Base-by-base conservation (phyloP, 106 monocot species). In the Cymbidium sinense region DNA sequence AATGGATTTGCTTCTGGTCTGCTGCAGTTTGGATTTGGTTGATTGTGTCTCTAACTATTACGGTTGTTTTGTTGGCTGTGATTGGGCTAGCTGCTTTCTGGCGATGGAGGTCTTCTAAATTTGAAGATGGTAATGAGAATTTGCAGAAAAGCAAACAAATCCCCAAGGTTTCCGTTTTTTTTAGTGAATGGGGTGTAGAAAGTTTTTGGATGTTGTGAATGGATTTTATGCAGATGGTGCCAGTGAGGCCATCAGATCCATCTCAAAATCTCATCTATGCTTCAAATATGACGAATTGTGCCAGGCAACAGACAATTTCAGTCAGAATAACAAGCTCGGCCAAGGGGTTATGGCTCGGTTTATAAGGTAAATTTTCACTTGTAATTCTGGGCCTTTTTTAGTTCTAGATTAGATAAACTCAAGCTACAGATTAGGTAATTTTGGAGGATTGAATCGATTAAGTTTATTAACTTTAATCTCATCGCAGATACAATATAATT, bases 311-410 rank as follows among this genome's bases (percentile, higher is more conserved):
- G 84, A 84, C 50, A 55, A 86, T 65, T 91, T 91, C 80, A 88
- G 61, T 41, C 82, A 83, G 31, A 80, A 34, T 30, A 89, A 92
- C 77, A 89, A 88, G 81, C 81, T 92, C 23, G 92, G 92, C 31
- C 88, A 92, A 75, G 89, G 92, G 89, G 92, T 19, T 89, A 83
- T 75, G 92, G 92, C 11, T 81, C 89, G 8, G 92, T 92, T 25
- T 92, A 89, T 70, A 92, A 89, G 89, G 91, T 92, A 83, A n/a
- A 18, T 75, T 47, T 33, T 28, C 5, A 13, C 47, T 47, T 47
- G 1, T 13, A 47, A 47, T 47, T 47, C 47, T 1, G 47, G 47
- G 47, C 13, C 47, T 15, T 39, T 47, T 47, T 47, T 47, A 13
- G 11, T 15, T 47, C 47, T 13, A 47, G 15, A 47, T 47, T 15